Evolutionary conservation across 768 basidiomycete species (phyloP).

Genomic region (Lactarius hengduanensis): DNA sequence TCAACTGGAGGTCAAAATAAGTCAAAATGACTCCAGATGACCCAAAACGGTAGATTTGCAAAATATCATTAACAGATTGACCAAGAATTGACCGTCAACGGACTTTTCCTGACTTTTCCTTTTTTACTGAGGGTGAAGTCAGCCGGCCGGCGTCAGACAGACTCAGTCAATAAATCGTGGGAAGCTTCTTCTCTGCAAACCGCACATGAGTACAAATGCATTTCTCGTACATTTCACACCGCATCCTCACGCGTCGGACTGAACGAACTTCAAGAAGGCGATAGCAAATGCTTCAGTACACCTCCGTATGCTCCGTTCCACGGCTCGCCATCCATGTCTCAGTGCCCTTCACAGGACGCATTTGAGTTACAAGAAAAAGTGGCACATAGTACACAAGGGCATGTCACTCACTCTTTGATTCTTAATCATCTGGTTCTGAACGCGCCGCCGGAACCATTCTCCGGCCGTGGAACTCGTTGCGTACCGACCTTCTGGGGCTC

Average conservation of each 20-base stretch:
- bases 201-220: not conserved
- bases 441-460: constrained; percentile 45
- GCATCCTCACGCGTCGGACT: not conserved
- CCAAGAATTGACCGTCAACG: too few species aligned
- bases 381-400: too few species aligned
- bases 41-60: too few species aligned
- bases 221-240: not conserved
- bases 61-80: too few species aligned
- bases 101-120: too few species aligned
- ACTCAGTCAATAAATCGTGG: too few species aligned
- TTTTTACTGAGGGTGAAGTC: too few species aligned
- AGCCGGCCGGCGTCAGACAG: too few species aligned
- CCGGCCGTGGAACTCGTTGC: constrained; percentile 39
- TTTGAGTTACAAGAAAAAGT: not conserved
- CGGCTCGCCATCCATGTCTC: constrained; percentile 25
- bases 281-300: not conserved
- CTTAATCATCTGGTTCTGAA: constrained; percentile 37
- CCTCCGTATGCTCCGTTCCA: constrained; percentile 24
- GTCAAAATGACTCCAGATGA: too few species aligned
- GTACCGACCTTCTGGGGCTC: constrained; percentile 37
- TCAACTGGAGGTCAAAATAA: too few species aligned
- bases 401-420: not conserved
- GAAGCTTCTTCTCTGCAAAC: too few species aligned
- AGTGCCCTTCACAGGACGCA: constrained; percentile 6
- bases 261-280: too few species aligned